phyloP scores from a whole-genome alignment of 805 yeast species.

The Candida taoyuanica region DNA sequence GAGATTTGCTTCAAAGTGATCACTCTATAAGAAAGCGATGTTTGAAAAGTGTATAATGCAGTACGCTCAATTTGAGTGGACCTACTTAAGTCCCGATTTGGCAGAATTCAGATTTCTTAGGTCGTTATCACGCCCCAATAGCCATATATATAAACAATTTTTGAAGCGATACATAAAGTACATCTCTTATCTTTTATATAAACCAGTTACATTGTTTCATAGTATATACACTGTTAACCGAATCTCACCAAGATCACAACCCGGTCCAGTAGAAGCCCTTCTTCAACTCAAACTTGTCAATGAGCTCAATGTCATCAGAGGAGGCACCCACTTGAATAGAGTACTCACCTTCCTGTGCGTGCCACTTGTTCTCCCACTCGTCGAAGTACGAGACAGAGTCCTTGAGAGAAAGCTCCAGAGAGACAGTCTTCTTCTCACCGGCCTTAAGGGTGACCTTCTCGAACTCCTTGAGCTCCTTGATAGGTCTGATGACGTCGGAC shows the following conservation, averaged over 20 bases:
- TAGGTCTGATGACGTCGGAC: constrained; percentile 42
- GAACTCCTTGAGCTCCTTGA: constrained; percentile 57
- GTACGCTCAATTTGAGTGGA: no score
- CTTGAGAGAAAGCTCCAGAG: constrained; percentile 36
- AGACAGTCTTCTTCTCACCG: constrained; percentile 38
- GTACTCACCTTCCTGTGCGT: constrained; percentile 46
- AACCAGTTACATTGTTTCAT: no score
- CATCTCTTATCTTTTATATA: no score
- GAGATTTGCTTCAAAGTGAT: no score
- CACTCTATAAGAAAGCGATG: no score
- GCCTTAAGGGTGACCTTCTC: constrained; percentile 43
- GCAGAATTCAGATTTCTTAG: no score
- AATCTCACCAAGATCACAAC: constrained; percentile 6
- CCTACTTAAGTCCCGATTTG: no score
- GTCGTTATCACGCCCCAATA: no score
- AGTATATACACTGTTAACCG: no score
- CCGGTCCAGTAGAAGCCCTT: constrained; percentile 23
- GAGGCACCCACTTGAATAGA: constrained; percentile 44
- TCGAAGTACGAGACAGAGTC: constrained; percentile 53
- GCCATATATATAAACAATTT: no score
- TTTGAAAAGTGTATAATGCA: no score
- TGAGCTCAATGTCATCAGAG: constrained; percentile 26
- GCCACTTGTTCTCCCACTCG: constrained; percentile 44
- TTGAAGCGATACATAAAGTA: no score
- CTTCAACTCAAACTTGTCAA: constrained; percentile 19